A percentile compares a stretch with the other conserved stretches of the same genome.
These are phyloP conservation scores for Lentinula detonsa DNA, from an alignment of 768 basidiomycete species.

Conservation along the genomic window DNA sequence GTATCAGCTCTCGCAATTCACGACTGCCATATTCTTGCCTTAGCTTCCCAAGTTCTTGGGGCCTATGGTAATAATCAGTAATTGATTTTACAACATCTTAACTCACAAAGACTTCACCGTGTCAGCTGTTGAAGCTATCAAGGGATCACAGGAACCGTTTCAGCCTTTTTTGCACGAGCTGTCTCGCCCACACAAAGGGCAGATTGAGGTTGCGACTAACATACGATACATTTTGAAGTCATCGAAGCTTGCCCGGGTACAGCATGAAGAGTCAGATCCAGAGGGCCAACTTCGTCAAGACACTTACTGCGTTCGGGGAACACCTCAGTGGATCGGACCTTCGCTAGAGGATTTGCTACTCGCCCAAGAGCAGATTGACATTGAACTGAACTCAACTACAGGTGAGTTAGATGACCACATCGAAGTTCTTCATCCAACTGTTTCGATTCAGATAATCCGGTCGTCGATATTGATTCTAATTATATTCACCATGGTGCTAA, in stretches of 20 bases:
- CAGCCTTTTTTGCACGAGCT: slow-evolving; percentile 26
- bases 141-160: not conserved
- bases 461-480: slow-evolving; percentile 64
- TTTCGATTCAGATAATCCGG: slow-evolving; percentile 43
- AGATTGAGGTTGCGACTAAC: not conserved
- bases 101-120: slow-evolving; percentile 61
- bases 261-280: slow-evolving; percentile 12
- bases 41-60: not conserved
- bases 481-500: slow-evolving; percentile 62
- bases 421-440: slow-evolving; percentile 17
- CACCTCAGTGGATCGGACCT: slow-evolving; percentile 54
- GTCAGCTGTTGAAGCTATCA: slow-evolving; percentile 16
- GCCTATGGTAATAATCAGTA: not conserved
- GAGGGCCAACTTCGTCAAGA: slow-evolving; percentile 46
- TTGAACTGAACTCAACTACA: slow-evolving; percentile 59
- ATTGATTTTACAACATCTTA: slow-evolving; percentile 48
- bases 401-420: slow-evolving; percentile 10
- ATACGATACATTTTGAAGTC: not conserved
- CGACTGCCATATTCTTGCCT: not conserved
- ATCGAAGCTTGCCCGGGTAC: slow-evolving; percentile 5
- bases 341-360: slow-evolving; percentile 48
- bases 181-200: not conserved
- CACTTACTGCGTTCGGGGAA: slow-evolving; percentile 40
- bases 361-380: slow-evolving; percentile 35
- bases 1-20: not conserved